Conservation (phyloP, 2,329 filamentous ascomycete species). For the Celoporthe dispersa region DNA sequence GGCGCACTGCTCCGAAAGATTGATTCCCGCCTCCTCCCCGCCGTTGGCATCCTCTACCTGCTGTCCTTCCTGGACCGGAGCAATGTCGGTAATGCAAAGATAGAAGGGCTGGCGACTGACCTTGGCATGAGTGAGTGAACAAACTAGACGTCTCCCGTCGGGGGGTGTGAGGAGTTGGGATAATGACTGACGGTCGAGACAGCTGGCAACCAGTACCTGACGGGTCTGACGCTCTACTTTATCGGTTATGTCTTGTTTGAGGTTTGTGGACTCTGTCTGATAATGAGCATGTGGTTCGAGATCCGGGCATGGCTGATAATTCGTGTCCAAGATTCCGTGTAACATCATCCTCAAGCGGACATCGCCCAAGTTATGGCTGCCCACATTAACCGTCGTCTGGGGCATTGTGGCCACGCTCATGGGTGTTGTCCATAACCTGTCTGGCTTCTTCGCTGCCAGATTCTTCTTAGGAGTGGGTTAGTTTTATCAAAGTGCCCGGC, state of each 20-base stretch:
- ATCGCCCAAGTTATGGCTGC: slow-evolving; percentile 60
- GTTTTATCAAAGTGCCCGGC: slow-evolving; percentile 27
- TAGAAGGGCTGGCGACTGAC: slow-evolving; percentile 59
- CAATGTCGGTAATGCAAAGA: slow-evolving; percentile 63
- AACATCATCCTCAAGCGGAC: slow-evolving; percentile 67
- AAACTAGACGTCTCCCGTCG: not conserved
- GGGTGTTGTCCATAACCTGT: slow-evolving; percentile 54
- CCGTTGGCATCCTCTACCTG: slow-evolving; percentile 59
- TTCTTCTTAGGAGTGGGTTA: slow-evolving; percentile 62
- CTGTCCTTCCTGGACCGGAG: slow-evolving; percentile 62
- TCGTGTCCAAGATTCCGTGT: slow-evolving; percentile 54
- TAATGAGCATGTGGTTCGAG: not conserved
- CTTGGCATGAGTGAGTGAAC: slow-evolving; percentile 54
- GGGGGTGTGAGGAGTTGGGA: not conserved
- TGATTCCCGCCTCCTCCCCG: slow-evolving; percentile 56
- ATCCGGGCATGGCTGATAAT: not conserved
- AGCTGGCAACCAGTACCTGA: slow-evolving; percentile 67
- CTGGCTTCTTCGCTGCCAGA: slow-evolving; percentile 56
- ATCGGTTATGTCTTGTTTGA: slow-evolving; percentile 63
- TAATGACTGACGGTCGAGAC: slow-evolving; percentile 10
- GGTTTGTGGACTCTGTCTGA: slow-evolving; percentile 36
- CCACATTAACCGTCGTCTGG: slow-evolving; percentile 60
- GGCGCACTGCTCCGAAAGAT: slow-evolving; percentile 61
- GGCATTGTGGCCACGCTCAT: slow-evolving; percentile 57
- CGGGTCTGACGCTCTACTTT: slow-evolving; percentile 69